These are phyloP conservation scores for Pyrrhoderma lamaoense DNA, from an alignment of 1,284 basidiomycete genomes.

Conservation along the genomic window DNA sequence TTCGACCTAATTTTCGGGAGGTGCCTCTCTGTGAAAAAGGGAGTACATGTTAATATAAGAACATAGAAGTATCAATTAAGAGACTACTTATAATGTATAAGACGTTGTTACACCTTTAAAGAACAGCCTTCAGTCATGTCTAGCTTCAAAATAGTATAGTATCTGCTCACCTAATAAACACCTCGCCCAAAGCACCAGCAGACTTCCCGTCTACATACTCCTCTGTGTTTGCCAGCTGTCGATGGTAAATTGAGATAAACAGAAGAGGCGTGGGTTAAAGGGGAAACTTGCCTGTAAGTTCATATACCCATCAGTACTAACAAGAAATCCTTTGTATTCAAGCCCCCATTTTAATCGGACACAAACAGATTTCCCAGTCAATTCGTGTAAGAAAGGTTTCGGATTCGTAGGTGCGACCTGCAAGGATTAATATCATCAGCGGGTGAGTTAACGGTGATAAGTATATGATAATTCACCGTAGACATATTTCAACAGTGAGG, in stretches of 20 bases:
- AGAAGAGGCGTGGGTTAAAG: conserved; percentile 9
- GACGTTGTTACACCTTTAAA: conserved; percentile 76
- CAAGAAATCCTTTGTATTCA: conserved; percentile 98
- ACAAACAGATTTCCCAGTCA: conserved; percentile 94
- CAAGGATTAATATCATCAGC: background rate
- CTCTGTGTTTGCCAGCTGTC: conserved; percentile 94
- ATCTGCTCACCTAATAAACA: conserved; percentile 83
- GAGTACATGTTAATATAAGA: conserved; percentile 1
- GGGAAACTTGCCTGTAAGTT: conserved; percentile 80
- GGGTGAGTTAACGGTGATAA: background rate
- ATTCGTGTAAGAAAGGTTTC: conserved; percentile 97
- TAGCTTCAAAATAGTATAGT: conserved; percentile 3
- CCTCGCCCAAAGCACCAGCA: conserved; percentile 94
- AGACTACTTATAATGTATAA: conserved; percentile 80
- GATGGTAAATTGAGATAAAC: conserved; percentile 7
- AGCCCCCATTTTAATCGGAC: conserved; percentile 98
- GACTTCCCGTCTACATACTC: conserved; percentile 97
- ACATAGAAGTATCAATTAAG: conserved; percentile 4
- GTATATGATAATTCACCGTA: background rate
- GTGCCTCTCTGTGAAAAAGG: conserved; percentile 14
- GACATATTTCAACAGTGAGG: background rate
- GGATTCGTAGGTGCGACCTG: conserved; percentile 94
- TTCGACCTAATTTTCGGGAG: background rate
- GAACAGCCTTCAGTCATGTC: conserved; percentile 13
- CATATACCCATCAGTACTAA: conserved; percentile 99